phyloP scores from a whole-genome alignment of 306 rosid species.

The Quillaja saponaria region DNA sequence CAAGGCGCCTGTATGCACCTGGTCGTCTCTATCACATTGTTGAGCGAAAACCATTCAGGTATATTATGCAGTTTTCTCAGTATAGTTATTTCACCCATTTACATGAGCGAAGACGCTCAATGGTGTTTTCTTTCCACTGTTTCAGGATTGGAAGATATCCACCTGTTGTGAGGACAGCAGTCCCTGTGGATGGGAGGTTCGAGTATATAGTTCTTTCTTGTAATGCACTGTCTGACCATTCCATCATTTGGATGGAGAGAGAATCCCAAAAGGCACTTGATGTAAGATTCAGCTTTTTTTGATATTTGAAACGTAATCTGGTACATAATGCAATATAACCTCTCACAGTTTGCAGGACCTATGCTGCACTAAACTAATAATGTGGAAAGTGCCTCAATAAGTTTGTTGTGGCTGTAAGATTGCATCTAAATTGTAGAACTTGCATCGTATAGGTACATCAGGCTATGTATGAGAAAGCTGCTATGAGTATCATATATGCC shows the following conservation, averaged over 20 bases:
- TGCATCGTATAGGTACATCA: not conserved
- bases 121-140: slow-evolving; percentile 1
- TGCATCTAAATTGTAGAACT: not conserved
- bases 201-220: slow-evolving; percentile 93
- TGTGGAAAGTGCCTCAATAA: not conserved
- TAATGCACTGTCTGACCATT: slow-evolving; percentile 82
- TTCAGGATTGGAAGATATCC: slow-evolving; percentile 87
- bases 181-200: slow-evolving; percentile 96
- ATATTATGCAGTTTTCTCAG: slow-evolving; percentile 27
- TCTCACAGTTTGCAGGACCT: not conserved
- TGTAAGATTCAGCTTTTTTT: slow-evolving; percentile 53
- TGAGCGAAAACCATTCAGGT: slow-evolving; percentile 95
- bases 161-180: slow-evolving; percentile 92
- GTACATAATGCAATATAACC: not conserved
- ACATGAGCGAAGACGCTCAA: not conserved
- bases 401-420: slow-evolving; percentile 2
- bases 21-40: slow-evolving; percentile 98
- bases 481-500: not conserved
- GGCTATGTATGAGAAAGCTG: not conserved
- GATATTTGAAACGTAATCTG: slow-evolving; percentile 15
- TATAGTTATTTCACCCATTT: not conserved
- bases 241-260: slow-evolving; percentile 87
- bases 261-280: slow-evolving; percentile 77
- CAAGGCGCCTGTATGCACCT: slow-evolving; percentile 89
- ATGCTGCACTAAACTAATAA: too few relatives aligned